These are phyloP conservation scores for Corymbia citriodora DNA, from an alignment of 441 rosid species.

Conservation along the genomic window DNA sequence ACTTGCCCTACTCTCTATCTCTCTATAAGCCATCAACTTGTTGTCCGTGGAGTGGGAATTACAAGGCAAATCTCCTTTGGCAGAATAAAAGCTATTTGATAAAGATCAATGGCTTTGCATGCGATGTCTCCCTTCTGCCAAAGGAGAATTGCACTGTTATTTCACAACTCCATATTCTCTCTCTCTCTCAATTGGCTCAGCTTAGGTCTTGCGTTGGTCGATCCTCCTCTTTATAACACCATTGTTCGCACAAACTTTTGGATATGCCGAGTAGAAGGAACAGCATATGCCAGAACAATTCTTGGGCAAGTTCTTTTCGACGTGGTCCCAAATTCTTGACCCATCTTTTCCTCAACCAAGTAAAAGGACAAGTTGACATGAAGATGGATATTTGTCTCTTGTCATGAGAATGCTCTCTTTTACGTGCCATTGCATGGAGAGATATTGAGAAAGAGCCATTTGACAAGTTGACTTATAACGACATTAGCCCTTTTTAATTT, in stretches of 20 bases:
- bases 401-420: neutral
- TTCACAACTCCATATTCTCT: conserved; percentile 13
- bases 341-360: neutral
- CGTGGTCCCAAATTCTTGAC: neutral
- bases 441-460: neutral
- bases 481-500: neutral
- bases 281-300: neutral
- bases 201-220: neutral
- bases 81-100: too few relatives aligned
- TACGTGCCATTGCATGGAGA: neutral
- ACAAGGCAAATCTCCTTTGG: too few relatives aligned
- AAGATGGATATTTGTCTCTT: neutral
- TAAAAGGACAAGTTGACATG: neutral
- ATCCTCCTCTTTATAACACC: neutral
- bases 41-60: too few relatives aligned
- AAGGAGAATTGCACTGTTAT: conserved; percentile 65
- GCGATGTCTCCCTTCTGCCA: conserved; percentile 25
- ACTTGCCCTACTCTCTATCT: too few relatives aligned
- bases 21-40: too few relatives aligned
- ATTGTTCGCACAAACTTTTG: neutral
- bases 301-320: neutral
- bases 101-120: neutral
- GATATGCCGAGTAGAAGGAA: neutral
- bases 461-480: neutral
- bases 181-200: neutral